These are phyloP conservation scores for Dothideomycetidae sp. DNA, from an alignment of 2,329 filamentous ascomycete genomes.

Conservation along the genomic window DNA sequence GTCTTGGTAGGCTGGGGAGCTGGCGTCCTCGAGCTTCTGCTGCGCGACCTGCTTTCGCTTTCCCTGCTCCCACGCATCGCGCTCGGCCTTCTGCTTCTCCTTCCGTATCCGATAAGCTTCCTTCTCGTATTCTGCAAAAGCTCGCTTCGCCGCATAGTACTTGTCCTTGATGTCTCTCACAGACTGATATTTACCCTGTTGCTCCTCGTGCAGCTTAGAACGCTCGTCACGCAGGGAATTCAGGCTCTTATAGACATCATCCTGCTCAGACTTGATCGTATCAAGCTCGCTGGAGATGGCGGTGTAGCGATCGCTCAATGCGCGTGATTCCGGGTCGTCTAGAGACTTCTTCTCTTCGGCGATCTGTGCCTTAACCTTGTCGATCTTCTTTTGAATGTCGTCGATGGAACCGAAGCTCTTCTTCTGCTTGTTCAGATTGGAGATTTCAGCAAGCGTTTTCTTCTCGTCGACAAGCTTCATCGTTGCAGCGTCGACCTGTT, in stretches of 20 bases:
- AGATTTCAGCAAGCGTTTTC: constrained; percentile 76
- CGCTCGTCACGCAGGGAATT: constrained; percentile 75
- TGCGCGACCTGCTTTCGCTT: constrained; percentile 63
- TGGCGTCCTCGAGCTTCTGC: constrained; percentile 65
- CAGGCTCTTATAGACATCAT: constrained; percentile 77
- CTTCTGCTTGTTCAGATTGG: constrained; percentile 69
- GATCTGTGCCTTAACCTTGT: constrained; percentile 74
- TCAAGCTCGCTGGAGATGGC: constrained; percentile 80
- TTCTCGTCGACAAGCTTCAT: constrained; percentile 97
- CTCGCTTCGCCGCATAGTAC: constrained; percentile 69
- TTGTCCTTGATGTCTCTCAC: constrained; percentile 82
- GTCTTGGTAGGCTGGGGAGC: constrained; percentile 76
- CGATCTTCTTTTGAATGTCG: constrained; percentile 73
- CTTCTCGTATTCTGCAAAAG: constrained; percentile 69
- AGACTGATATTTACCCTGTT: constrained; percentile 70
- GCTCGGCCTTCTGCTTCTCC: constrained; percentile 70
- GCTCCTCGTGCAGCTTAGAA: constrained; percentile 66
- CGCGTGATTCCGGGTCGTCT: constrained; percentile 83
- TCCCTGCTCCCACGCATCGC: constrained; percentile 55
- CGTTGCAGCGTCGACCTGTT: constrained; percentile 71
- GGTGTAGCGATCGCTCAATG: constrained; percentile 72
- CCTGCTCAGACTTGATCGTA: constrained; percentile 78
- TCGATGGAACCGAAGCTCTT: constrained; percentile 85
- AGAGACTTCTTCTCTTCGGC: constrained; percentile 76
- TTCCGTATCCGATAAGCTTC: constrained; percentile 62